These are phyloP conservation scores for Penicillium verrucosum DNA, from an alignment of 2,329 filamentous ascomycete species.

Conservation along the genomic window DNA sequence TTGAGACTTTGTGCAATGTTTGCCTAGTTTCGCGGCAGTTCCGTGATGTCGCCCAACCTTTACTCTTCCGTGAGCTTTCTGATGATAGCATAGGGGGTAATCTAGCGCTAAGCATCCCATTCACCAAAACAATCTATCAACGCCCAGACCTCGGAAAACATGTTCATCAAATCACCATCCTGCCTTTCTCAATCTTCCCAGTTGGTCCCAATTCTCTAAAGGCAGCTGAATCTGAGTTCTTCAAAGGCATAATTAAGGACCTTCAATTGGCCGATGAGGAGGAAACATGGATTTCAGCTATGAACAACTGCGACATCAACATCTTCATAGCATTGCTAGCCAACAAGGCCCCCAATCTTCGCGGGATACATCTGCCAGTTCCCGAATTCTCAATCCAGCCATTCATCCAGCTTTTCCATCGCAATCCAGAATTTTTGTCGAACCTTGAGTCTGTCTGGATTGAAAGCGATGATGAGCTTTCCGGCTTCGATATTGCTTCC, in stretches of 20 bases:
- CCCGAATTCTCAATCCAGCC: conserved; percentile 3
- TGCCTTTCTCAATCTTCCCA: neutral
- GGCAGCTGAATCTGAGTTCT: conserved; percentile 4
- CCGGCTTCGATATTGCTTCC: conserved; percentile 8
- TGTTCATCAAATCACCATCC: conserved; percentile 13
- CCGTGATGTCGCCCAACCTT: conserved; percentile 22
- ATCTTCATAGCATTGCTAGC: conserved; percentile 17
- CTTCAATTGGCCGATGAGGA: conserved; percentile 15
- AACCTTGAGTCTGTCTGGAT: conserved; percentile 15
- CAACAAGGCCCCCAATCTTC: conserved; percentile 21
- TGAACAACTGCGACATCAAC: conserved; percentile 10
- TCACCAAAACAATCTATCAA: conserved; percentile 15
- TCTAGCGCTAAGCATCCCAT: conserved; percentile 5
- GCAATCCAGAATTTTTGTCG: conserved; percentile 12
- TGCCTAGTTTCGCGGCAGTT: conserved; percentile 23
- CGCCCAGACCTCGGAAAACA: conserved; percentile 19
- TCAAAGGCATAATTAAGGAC: conserved; percentile 6
- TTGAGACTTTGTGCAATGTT: conserved; percentile 9
- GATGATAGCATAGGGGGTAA: conserved; percentile 7
- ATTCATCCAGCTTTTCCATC: conserved; percentile 9
- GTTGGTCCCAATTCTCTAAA: neutral
- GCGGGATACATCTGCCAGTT: conserved; percentile 12
- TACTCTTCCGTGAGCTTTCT: conserved; percentile 19
- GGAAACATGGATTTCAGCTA: conserved; percentile 13
- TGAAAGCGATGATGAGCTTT: neutral